Base-by-base conservation (phyloP, 2,329 filamentous ascomycete species). In the Hypoxylon sp. region DNA sequence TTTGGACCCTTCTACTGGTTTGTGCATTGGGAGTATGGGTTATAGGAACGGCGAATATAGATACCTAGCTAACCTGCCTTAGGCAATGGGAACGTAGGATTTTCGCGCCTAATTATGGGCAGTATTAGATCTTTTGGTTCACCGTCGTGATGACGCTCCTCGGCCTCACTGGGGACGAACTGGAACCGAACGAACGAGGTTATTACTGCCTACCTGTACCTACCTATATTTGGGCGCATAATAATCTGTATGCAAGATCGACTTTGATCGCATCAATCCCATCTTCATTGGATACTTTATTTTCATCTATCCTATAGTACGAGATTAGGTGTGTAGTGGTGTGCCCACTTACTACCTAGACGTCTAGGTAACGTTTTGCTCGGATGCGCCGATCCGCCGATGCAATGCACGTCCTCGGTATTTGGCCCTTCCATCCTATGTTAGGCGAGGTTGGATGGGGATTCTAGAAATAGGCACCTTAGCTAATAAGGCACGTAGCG, bases 391-490 rank as follows among this genome's bases (percentile, higher is more conserved):
- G 67, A 70, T 26, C 62, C 48, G 58, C 37, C 42, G 48, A 13
- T 54, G 35, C 52, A 44, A 37, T 63, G 67, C 60, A 70, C 51
- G 53, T 59, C 47, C 42, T 67, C 64, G 67, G 67, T 68, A 70
- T 70, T 67, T 56, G 37, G 22, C 22, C 48, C 44, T 51, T 51
- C 44, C 50, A 59, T 55, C 62, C 51, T 33, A 61, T 55, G 37
- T 17, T 24, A 9, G 19, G 60, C 19, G 22, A 50, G 22, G 47
- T 13, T 44, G 35, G 56, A 58, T 22, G 19, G 55, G 59, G 47
- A 46, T 65, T 70, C 67, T 54, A 70, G 64, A 70, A 67, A 67
- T 70, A 70, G 67, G 55, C 33, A 39, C 44, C 26, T 31, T 26
- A 33, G 17, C 19, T 35, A 42, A 48, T 24, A 48, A 48, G 33